Percentiles rank a stretch among this genome's conserved stretches.
Conservation (phyloP, 1,139 yeast species). For the Lodderomyces pseudojiufengensis region DNA sequence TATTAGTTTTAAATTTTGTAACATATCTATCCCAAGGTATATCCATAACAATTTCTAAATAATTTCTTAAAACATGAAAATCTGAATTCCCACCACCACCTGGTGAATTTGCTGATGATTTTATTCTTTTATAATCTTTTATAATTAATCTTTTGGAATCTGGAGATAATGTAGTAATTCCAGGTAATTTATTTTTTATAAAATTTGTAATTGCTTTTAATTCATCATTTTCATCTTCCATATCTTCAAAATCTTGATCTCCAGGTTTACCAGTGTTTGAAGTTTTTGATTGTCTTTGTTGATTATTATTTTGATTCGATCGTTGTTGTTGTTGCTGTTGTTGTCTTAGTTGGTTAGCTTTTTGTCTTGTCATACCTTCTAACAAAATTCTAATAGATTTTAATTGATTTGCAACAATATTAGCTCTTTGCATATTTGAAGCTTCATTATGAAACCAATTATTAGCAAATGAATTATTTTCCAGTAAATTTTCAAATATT, state of each 20-base stretch:
- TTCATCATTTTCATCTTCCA: slow-evolving; percentile 46
- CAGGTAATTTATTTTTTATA: slow-evolving; percentile 44
- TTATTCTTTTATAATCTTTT: slow-evolving; percentile 64
- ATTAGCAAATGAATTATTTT: slow-evolving; percentile 34
- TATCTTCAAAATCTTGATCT: slow-evolving; percentile 24
- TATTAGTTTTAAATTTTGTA: slow-evolving; percentile 36
- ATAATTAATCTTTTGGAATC: slow-evolving; percentile 58
- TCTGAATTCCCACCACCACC: slow-evolving; percentile 59
- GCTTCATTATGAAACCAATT: slow-evolving; percentile 50
- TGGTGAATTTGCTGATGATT: slow-evolving; percentile 43
- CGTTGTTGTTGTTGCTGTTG: slow-evolving; percentile 1
- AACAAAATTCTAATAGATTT: slow-evolving; percentile 53
- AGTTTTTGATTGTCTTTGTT: slow-evolving; percentile 7
- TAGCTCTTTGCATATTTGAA: slow-evolving; percentile 51
- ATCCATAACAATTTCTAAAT: slow-evolving; percentile 66
- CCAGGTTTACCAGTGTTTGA: background rate
- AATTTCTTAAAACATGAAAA: slow-evolving; percentile 67
- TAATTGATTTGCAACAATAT: slow-evolving; percentile 58
- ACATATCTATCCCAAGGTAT: slow-evolving; percentile 57
- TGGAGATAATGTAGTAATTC: slow-evolving; percentile 28
- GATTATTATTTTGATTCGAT: background rate
- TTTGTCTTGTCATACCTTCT: slow-evolving; percentile 44
- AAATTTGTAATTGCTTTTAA: slow-evolving; percentile 42
- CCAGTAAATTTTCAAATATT: slow-evolving; percentile 31
- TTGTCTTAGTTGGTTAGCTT: slow-evolving; percentile 3